Conservation (phyloP, 306 rosid species). For the Prosopis cineraria region DNA sequence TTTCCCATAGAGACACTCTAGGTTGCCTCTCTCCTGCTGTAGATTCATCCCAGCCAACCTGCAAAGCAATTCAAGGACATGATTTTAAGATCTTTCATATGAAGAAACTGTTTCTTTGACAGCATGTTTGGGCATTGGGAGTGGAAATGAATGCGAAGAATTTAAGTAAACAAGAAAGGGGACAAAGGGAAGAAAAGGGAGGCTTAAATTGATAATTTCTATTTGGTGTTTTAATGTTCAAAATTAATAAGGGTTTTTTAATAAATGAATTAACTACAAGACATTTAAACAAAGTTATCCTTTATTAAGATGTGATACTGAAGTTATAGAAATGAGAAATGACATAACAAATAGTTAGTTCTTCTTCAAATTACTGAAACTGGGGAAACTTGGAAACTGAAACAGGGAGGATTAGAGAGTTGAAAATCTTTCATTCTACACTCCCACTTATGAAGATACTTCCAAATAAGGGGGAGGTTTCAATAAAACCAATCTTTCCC, state of each 20-base stretch:
- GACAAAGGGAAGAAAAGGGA: not conserved
- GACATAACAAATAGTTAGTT: not conserved
- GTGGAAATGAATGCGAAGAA: not conserved
- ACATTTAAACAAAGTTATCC: not conserved
- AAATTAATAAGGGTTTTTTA: not conserved
- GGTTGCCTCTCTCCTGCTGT: constrained; percentile 98
- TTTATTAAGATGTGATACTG: not conserved
- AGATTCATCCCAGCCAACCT: constrained; percentile 99
- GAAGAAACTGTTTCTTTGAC: constrained; percentile 6
- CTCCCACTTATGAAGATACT: not conserved
- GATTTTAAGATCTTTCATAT: not conserved
- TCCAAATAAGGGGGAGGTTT: not conserved
- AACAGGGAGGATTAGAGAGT: not conserved
- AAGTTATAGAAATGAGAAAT: not conserved
- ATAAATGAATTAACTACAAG: not conserved
- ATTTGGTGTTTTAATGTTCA: not conserved
- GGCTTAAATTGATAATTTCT: not conserved
- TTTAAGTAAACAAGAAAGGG: not conserved
- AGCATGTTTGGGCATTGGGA: not conserved
- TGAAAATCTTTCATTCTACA: not conserved
- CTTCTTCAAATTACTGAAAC: not conserved
- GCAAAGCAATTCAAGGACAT: constrained; percentile 37
- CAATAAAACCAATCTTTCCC: not conserved
- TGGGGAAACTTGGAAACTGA: not conserved
- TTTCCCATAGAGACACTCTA: constrained; percentile 95